Conservation (phyloP, 805 yeast species). For the Limtongia smithiae region DNA sequence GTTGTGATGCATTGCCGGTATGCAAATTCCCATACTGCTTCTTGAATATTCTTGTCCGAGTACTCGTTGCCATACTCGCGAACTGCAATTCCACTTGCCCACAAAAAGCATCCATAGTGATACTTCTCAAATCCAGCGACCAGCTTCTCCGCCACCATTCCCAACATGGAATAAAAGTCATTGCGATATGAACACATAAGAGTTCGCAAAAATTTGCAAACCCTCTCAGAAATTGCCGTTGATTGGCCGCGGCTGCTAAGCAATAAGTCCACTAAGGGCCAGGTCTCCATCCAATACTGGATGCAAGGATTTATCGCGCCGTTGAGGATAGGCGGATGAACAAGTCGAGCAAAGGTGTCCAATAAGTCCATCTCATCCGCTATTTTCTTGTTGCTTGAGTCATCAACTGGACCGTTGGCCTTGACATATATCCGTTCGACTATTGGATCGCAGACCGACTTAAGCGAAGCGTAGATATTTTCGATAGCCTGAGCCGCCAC, state of each 20-base stretch:
- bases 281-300: constrained; percentile 51
- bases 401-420: constrained; percentile 35
- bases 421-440: constrained; percentile 38
- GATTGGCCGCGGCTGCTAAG: constrained; percentile 56
- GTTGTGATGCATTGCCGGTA: constrained; percentile 61
- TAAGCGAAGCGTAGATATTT: constrained; percentile 51
- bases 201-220: constrained; percentile 62
- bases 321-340: constrained; percentile 43
- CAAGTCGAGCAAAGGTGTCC: constrained; percentile 55
- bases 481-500: constrained; percentile 54
- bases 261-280: constrained; percentile 55
- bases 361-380: constrained; percentile 75
- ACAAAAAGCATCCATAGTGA: constrained; percentile 75
- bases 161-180: constrained; percentile 56
- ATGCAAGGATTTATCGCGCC: constrained; percentile 46
- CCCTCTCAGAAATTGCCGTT: constrained; percentile 66
- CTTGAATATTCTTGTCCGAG: constrained; percentile 47
- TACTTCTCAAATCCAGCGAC: constrained; percentile 67
- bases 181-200: constrained; percentile 60
- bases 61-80: constrained; percentile 64
- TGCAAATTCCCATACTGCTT: constrained; percentile 71
- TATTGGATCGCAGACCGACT: constrained; percentile 66
- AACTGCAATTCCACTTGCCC: constrained; percentile 77
- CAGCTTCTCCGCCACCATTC: constrained; percentile 61
- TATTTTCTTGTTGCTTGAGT: constrained; percentile 44